Evolutionary conservation across 1,139 yeast genomes (phyloP).

Genomic region (Debaryomyces fabryi): DNA sequence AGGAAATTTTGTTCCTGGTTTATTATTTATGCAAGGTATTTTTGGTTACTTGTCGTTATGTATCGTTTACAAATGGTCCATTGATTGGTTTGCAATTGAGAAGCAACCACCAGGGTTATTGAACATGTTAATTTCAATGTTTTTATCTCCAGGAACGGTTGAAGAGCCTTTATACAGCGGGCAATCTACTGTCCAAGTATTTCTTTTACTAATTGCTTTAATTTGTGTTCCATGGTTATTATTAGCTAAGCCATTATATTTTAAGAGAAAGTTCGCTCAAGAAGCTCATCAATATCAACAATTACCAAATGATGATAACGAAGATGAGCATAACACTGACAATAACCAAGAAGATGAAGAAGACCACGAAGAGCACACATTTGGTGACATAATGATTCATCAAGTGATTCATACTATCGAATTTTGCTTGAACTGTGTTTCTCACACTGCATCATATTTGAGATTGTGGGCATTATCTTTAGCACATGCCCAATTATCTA

Average conservation of each 20-base stretch:
- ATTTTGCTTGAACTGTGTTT: conserved; percentile 76
- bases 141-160: conserved; percentile 72
- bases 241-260: conserved; percentile 64
- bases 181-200: conserved; percentile 63
- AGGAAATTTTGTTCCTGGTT: conserved; percentile 80
- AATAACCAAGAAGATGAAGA: conserved; percentile 50
- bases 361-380: conserved; percentile 57
- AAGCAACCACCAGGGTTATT: conserved; percentile 79
- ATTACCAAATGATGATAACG: conserved; percentile 26
- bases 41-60: conserved; percentile 76
- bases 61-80: conserved; percentile 78
- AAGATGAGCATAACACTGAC: conserved; percentile 29
- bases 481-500: conserved; percentile 77
- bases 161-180: conserved; percentile 67
- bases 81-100: conserved; percentile 70
- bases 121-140: conserved; percentile 83
- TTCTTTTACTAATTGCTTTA: conserved; percentile 61
- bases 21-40: conserved; percentile 80
- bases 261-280: conserved; percentile 44
- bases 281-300: conserved; percentile 42
- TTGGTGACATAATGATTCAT: conserved; percentile 78
- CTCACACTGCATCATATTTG: conserved; percentile 78
- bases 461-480: conserved; percentile 80
- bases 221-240: conserved; percentile 79
- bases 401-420: conserved; percentile 81